Evolutionary conservation across 495 filamentous ascomycete species (phyloP).

Genomic region (Apodospora peruviana): DNA sequence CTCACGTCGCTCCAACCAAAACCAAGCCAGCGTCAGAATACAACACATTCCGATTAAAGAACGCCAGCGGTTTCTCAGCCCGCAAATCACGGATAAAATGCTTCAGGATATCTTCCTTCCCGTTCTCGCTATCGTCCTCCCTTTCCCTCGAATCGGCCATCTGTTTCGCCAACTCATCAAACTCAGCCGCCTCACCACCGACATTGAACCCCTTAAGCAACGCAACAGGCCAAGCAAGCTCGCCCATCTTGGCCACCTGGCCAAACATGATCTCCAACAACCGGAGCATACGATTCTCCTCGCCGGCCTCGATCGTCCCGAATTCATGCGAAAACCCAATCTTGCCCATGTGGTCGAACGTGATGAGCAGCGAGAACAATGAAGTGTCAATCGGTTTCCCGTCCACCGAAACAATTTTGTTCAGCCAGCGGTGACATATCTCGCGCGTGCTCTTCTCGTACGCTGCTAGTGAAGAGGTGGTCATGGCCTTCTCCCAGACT

Average conservation of each 20-base stretch:
- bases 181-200: slow-evolving; percentile 6
- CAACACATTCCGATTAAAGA: slow-evolving; percentile 10
- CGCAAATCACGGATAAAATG: slow-evolving; percentile 13
- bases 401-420: slow-evolving; percentile 2
- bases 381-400: slow-evolving; percentile 12
- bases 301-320: slow-evolving; percentile 6
- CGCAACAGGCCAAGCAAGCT: slow-evolving; percentile 13
- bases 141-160: slow-evolving; percentile 13
- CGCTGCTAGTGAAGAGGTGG: slow-evolving; percentile 51
- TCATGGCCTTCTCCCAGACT: slow-evolving; percentile 18
- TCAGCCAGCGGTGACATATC: slow-evolving; percentile 60
- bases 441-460: slow-evolving; percentile 69
- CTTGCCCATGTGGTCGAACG: slow-evolving; percentile 20
- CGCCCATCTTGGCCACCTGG: slow-evolving; percentile 7
- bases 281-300: slow-evolving; percentile 12
- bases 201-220: slow-evolving; percentile 5
- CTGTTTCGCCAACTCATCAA: slow-evolving; percentile 7
- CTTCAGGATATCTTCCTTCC: slow-evolving; percentile 11
- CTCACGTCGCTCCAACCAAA: slow-evolving; percentile 13
- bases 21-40: slow-evolving; percentile 12
- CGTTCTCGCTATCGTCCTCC: slow-evolving; percentile 2
- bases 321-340: slow-evolving; percentile 15
- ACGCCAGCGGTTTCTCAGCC: slow-evolving; percentile 13
- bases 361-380: slow-evolving; percentile 15
- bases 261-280: slow-evolving; percentile 18